Percentiles rank a stretch among this genome's conserved stretches.
Evolutionary conservation across 2,329 filamentous ascomycete species (phyloP).

Genomic region (Alternaria metachromatica): DNA sequence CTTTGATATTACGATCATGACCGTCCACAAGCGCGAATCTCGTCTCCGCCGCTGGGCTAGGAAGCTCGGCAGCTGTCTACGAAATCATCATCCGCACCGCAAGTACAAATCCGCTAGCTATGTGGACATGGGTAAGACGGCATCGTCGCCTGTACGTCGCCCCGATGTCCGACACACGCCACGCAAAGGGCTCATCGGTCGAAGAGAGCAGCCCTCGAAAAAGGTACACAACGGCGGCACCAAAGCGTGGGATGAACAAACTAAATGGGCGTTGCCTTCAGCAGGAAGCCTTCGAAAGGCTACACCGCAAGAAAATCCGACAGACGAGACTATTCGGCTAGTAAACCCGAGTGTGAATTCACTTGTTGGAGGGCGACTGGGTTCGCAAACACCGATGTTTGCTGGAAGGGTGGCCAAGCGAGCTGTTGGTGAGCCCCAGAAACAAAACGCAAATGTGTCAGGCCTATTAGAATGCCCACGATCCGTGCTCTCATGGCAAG

Average conservation of each 20-base stretch:
- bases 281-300: background rate
- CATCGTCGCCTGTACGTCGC: background rate
- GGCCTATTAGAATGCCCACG: background rate
- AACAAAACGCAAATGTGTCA: background rate
- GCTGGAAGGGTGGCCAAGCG: background rate
- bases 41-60: conserved; percentile 6
- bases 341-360: conserved; percentile 10
- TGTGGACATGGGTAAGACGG: background rate
- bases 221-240: background rate
- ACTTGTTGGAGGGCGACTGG: background rate
- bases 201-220: background rate
- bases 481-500: conserved; percentile 8
- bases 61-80: conserved; percentile 8
- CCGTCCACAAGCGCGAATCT: conserved; percentile 3
- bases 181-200: background rate
- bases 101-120: conserved; percentile 3
- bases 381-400: background rate
- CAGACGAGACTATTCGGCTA: conserved; percentile 8
- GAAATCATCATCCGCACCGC: conserved; percentile 3
- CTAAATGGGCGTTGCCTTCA: conserved; percentile 5
- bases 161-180: background rate
- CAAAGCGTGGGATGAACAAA: background rate
- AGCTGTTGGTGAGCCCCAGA: background rate
- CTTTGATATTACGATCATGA: background rate
- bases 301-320: background rate